Evolutionary conservation across 2,329 filamentous ascomycete genomes (phyloP), one percentile per base, ranked within the genome.

Genomic region (Cladophialophora yegresii): DNA sequence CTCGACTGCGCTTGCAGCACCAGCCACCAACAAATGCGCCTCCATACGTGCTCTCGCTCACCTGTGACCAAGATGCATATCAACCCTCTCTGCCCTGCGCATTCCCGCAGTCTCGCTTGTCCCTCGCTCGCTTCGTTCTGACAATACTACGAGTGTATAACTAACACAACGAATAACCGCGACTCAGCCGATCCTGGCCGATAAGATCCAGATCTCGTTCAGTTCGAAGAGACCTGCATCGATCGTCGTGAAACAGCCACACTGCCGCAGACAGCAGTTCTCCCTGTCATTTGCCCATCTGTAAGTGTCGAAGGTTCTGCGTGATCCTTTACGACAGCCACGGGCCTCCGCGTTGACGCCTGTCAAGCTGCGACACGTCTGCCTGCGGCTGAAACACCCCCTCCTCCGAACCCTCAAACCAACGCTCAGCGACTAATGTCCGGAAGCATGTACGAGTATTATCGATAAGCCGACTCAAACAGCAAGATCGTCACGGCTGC

Each of bases 171-270:
- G 55, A 58, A 58, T 58, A 58, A 50, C 43, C 54, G n/a, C 23
- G 23, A 58, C 55, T 32, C 28, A 16, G 55, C 55, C 43, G 45
- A 26, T n/a, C 43, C 40, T 26, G n/a, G 55, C 43, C 49, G 57
- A 59, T 53, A 45, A 22, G 36, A 59, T 53, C 28, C 47, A 59
- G 57, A 59, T 36, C 45, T 50, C 20, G 28, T 16, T 33, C 26
- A 20, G 51, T 54, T 54, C 8, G 28, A n/a, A 20, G 57, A 43
- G n/a, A 32, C 45, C 57, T 26, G 49, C 58, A 61, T 61, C 49
- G 26, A 53, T 50, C 20, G 33, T 47, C 54, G 49, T 66, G 64
- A 66, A 64, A 66, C 64, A 63, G 47, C 64, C 53, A 63, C 57
- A 63, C 53, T 61, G 61, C 64, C 53, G 64, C 64, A 66, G 47